phyloP scores from a whole-genome alignment of 1,139 yeast genomes.

The Meyerozyma elateridarum region DNA sequence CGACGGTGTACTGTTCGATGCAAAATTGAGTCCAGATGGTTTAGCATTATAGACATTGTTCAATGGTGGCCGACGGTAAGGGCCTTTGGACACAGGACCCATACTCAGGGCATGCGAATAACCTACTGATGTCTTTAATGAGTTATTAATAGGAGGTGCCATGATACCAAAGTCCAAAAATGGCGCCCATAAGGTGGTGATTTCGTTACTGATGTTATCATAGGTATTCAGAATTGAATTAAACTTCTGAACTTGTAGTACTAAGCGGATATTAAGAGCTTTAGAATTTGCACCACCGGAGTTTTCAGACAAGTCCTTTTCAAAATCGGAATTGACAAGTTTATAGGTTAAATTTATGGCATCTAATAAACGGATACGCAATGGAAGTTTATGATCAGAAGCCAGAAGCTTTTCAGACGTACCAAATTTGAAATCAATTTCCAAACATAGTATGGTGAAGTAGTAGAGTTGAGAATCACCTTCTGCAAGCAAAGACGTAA shows the following conservation, averaged over 20 bases:
- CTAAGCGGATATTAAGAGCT: constrained; percentile 31
- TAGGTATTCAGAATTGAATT: constrained; percentile 8
- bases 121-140: constrained; percentile 25
- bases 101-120: constrained; percentile 19
- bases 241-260: constrained; percentile 21
- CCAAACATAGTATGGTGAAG: constrained; percentile 37
- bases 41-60: background rate
- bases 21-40: background rate
- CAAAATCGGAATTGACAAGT: constrained; percentile 29
- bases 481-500: constrained; percentile 19
- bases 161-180: constrained; percentile 50
- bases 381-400: constrained; percentile 24
- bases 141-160: constrained; percentile 43
- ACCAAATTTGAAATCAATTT: constrained; percentile 38
- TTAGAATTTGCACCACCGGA: constrained; percentile 18
- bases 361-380: constrained; percentile 25
- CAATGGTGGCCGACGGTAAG: background rate
- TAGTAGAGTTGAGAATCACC: constrained; percentile 15
- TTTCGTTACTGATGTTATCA: constrained; percentile 22
- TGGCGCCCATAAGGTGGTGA: constrained; percentile 61
- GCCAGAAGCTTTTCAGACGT: constrained; percentile 25
- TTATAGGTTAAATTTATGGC: constrained; percentile 43
- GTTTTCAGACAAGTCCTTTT: constrained; percentile 17
- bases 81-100: background rate
- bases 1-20: background rate